These are phyloP conservation scores for Macadamia integrifolia DNA, from an alignment of 164 flowering plant species.

Conservation along the genomic window DNA sequence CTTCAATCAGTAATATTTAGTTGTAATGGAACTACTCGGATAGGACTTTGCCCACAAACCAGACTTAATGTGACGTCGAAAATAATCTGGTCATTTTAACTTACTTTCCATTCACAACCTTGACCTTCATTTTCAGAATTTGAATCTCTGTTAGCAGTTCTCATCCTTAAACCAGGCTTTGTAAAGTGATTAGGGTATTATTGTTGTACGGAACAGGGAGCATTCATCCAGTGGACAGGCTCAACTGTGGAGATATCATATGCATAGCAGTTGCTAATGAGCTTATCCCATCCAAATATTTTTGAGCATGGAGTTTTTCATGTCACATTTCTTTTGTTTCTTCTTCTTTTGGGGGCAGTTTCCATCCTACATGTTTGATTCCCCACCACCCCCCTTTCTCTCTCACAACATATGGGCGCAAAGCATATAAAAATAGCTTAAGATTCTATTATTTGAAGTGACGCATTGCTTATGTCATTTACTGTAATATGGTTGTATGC, in stretches of 20 bases:
- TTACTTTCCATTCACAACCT: neutral
- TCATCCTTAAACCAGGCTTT: too few species aligned
- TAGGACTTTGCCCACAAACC: neutral
- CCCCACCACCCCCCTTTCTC: too few species aligned
- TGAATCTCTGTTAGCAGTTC: neutral
- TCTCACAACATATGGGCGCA: too few species aligned
- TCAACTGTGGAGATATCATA: neutral
- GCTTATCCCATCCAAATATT: neutral
- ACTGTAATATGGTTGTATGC: slow-evolving; percentile 7
- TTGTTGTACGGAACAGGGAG: neutral
- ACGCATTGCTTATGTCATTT: slow-evolving; percentile 32
- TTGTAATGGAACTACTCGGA: neutral
- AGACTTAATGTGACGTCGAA: neutral
- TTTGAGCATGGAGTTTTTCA: neutral
- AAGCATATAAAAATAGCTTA: neutral
- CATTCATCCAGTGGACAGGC: neutral
- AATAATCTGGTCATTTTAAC: neutral
- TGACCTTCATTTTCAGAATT: neutral
- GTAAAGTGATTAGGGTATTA: neutral
- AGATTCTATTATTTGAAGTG: slow-evolving; percentile 4
- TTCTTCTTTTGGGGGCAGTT: too few species aligned
- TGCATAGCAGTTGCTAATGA: neutral
- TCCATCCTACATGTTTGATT: too few species aligned
- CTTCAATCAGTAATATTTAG: neutral
- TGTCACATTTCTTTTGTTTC: too few species aligned